These are phyloP conservation scores for Trichophyton simii DNA, from an alignment of 2,329 filamentous ascomycete genomes.

Conservation along the genomic window DNA sequence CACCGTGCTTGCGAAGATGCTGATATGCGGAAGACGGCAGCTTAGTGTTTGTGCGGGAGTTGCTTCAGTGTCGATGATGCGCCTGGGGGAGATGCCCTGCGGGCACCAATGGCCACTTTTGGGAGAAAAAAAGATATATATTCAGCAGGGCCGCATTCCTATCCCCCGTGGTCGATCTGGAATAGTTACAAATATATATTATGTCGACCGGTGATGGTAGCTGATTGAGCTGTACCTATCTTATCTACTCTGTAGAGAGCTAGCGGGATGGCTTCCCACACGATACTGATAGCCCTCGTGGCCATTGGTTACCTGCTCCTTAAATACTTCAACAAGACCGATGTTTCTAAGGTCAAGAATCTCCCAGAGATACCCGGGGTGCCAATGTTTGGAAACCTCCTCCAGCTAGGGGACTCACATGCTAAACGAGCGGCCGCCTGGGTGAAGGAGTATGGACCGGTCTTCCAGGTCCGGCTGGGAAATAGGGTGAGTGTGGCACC, in stretches of 20 bases:
- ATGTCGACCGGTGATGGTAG: not conserved
- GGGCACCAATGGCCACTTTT: not conserved
- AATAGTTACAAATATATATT: not conserved
- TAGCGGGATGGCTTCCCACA: constrained; percentile 10
- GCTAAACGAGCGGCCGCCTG: constrained; percentile 43
- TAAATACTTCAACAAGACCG: constrained; percentile 38
- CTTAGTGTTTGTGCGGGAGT: not conserved
- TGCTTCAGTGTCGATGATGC: not conserved
- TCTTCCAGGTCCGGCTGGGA: constrained; percentile 56
- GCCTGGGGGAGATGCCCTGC: not conserved
- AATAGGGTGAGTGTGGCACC: constrained; percentile 42
- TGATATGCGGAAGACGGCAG: not conserved
- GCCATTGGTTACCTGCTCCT: constrained; percentile 30
- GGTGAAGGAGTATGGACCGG: constrained; percentile 49
- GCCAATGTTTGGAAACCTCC: constrained; percentile 51
- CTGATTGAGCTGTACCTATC: not conserved
- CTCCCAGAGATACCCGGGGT: constrained; percentile 50
- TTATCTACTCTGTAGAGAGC: no score
- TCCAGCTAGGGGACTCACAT: constrained; percentile 48
- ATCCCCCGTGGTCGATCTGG: not conserved
- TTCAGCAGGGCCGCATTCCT: not conserved
- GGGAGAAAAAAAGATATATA: not conserved
- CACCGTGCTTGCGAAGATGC: not conserved
- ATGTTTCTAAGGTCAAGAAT: constrained; percentile 48
- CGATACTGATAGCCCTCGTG: constrained; percentile 20